These are phyloP conservation scores for Blumeria hordei DNA, from an alignment of 2,329 filamentous ascomycete species.

Conservation along the genomic window DNA sequence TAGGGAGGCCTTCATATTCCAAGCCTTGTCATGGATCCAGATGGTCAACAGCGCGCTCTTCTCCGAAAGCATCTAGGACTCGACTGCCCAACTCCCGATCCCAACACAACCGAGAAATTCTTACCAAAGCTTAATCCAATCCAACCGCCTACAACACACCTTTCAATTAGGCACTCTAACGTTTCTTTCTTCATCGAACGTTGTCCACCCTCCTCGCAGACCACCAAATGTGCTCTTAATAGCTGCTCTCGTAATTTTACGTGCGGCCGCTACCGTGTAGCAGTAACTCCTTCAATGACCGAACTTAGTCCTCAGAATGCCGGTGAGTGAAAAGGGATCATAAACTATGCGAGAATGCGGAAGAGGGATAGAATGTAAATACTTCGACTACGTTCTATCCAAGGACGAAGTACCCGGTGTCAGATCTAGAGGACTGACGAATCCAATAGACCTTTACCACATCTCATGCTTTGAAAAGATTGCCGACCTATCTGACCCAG, in stretches of 20 bases:
- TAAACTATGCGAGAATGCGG: too few species aligned
- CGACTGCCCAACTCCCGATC: neutral
- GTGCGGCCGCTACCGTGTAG: neutral
- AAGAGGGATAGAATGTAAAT: neutral
- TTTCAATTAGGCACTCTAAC: neutral
- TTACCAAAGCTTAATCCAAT: neutral
- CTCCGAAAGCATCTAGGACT: neutral
- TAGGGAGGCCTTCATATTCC: too few species aligned
- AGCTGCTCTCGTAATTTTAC: neutral
- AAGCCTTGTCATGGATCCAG: neutral
- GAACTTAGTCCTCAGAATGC: neutral
- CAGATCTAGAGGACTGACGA: neutral
- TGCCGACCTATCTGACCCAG: neutral
- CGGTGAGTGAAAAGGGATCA: neutral
- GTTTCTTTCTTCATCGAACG: neutral
- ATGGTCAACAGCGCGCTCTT: neutral
- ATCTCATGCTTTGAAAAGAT: conserved; percentile 2
- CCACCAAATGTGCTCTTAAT: neutral
- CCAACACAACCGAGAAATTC: neutral
- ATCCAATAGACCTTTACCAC: neutral
- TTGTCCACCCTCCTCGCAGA: neutral
- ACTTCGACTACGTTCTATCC: too few species aligned
- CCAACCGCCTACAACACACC: neutral
- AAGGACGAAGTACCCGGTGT: too few species aligned
- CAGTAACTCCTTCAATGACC: neutral